A percentile compares a stretch with the other conserved stretches of the same genome.
phyloP scores from a whole-genome alignment of 164 flowering plant genomes.

The Annona squamosa region DNA sequence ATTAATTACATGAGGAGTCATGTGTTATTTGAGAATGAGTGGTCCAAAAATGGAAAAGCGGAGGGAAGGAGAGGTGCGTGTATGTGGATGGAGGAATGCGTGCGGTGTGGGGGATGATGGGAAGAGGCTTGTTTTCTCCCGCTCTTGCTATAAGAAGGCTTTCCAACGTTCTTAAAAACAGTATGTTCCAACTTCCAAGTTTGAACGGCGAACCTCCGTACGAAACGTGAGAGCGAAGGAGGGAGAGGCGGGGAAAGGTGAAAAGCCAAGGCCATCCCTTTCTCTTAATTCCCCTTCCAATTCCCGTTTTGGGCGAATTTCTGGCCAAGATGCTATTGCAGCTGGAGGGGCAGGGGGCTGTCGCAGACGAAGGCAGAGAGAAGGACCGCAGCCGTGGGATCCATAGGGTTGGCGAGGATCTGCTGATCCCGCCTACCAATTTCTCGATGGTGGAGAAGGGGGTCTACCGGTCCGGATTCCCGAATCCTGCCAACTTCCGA shows the following conservation, averaged over 20 bases:
- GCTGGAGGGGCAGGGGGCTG: neutral
- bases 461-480: constrained; percentile 14
- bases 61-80: neutral
- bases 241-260: neutral
- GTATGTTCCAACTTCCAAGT: neutral
- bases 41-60: too few species aligned
- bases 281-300: neutral
- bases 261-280: neutral
- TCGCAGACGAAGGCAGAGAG: neutral
- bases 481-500: constrained; percentile 6
- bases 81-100: neutral
- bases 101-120: neutral
- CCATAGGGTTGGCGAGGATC: neutral
- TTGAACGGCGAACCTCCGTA: neutral
- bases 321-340: neutral
- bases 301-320: neutral
- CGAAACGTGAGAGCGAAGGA: neutral
- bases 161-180: neutral
- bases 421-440: constrained; percentile 7
- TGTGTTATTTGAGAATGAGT: too few species aligned
- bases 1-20: too few species aligned
- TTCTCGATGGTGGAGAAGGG: constrained; percentile 15
- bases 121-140: neutral
- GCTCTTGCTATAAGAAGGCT: neutral
- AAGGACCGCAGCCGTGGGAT: neutral